Evolutionary conservation across 345 rosid genomes (phyloP).

Genomic region (Corymbia maculata): DNA sequence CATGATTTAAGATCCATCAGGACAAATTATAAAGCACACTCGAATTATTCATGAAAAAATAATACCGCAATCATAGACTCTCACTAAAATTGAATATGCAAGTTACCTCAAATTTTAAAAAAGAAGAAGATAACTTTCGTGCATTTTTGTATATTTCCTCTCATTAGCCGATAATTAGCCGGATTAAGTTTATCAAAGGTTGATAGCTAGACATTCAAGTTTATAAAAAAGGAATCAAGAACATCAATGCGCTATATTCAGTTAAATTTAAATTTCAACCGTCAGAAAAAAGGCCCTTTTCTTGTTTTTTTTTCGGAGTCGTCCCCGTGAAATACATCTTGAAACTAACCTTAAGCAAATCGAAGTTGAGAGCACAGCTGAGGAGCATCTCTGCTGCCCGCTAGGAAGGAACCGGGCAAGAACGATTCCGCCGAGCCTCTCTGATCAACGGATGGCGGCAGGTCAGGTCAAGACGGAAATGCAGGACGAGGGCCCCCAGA

Average conservation of each 20-base stretch:
- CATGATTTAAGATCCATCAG: neutral
- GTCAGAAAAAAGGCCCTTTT: neutral
- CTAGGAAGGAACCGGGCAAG: neutral
- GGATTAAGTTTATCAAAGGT: neutral
- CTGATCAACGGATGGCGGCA: neutral
- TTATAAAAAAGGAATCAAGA: neutral
- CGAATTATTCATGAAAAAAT: neutral
- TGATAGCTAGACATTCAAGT: neutral
- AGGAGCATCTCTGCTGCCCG: neutral
- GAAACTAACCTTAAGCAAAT: neutral
- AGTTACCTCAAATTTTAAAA: accelerated
- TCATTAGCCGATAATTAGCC: neutral
- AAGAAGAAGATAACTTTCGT: neutral
- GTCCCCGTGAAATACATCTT: neutral
- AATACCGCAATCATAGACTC: neutral
- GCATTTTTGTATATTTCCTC: neutral
- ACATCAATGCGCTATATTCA: neutral
- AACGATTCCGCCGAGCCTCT: neutral
- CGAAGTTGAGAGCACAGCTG: neutral
- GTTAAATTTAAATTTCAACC: neutral
- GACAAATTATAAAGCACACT: neutral
- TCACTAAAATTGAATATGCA: neutral
- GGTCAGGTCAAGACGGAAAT: conserved; percentile 7
- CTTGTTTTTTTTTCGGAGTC: neutral
- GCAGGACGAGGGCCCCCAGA: neutral